Evolutionary conservation across 345 rosid species (phyloP).

Genomic region (Firmiana major): DNA sequence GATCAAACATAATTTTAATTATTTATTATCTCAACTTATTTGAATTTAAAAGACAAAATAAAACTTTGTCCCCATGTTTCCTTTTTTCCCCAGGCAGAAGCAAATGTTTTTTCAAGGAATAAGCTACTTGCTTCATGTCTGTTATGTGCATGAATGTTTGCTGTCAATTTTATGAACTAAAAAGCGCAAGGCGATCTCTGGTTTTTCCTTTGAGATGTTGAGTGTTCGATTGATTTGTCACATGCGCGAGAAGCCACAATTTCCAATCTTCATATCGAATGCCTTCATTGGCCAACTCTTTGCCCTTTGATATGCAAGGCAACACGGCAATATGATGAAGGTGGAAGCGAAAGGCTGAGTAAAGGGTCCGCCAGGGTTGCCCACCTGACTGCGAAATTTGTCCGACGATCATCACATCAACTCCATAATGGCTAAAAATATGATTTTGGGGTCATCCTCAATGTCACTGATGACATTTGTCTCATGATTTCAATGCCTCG

Average conservation of each 20-base stretch:
- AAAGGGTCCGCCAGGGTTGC: neutral
- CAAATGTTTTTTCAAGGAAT: neutral
- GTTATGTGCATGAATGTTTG: neutral
- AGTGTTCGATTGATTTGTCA: neutral
- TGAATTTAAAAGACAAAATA: neutral
- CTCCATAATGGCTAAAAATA: neutral
- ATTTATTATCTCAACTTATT: neutral
- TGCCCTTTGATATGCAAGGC: neutral
- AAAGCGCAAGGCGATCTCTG: neutral
- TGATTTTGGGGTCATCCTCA: constrained; percentile 8
- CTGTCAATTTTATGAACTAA: neutral
- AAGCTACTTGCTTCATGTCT: neutral
- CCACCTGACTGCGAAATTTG: neutral
- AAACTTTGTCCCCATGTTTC: no score
- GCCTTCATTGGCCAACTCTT: neutral
- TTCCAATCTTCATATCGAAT: no score
- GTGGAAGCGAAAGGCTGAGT: neutral
- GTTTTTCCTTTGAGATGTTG: neutral
- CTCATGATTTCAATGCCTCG: constrained; percentile 3
- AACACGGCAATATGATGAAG: neutral
- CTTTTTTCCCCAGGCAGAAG: neutral
- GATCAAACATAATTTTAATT: no score
- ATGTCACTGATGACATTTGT: neutral
- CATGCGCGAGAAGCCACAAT: neutral
- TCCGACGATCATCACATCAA: neutral